A percentile compares a stretch with the other conserved stretches of the same genome.
phyloP scores from a whole-genome alignment of 176 grass and related monocot species.

The Dactylis glomerata region DNA sequence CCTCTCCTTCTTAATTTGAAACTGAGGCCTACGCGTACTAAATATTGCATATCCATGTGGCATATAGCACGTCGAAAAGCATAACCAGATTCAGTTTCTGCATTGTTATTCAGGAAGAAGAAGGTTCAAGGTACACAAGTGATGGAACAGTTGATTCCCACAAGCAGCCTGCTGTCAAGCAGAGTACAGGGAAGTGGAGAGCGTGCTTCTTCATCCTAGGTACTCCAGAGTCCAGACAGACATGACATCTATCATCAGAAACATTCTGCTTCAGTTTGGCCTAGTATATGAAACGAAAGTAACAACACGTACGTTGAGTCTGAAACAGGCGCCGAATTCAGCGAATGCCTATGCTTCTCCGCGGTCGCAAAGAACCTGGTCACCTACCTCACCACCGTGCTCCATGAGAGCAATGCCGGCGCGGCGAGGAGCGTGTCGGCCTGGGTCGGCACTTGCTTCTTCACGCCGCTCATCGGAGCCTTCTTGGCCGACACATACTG shows the following conservation, averaged over 20 bases:
- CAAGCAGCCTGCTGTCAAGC: neutral
- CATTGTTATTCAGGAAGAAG: neutral
- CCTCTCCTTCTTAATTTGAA: neutral
- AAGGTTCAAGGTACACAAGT: neutral
- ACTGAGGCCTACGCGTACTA: neutral
- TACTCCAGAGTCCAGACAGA: neutral
- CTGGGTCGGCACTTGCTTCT: neutral
- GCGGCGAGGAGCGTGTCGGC: neutral
- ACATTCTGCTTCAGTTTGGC: neutral
- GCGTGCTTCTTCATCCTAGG: constrained; percentile 2
- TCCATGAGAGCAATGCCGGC: constrained; percentile 4
- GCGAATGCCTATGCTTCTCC: neutral
- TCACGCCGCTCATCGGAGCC: neutral
- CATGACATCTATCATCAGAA: neutral
- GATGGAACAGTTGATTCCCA: neutral
- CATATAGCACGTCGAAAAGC: neutral
- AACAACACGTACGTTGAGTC: neutral
- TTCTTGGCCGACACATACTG: constrained; percentile 11
- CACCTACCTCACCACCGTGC: neutral
- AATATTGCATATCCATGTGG: neutral
- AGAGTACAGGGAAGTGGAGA: neutral
- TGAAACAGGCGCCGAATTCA: neutral
- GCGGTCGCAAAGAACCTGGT: neutral
- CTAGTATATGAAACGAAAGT: neutral
- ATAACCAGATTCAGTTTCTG: neutral